Base-by-base conservation (phyloP, 805 yeast species). In the Komagataella mondaviorum region DNA sequence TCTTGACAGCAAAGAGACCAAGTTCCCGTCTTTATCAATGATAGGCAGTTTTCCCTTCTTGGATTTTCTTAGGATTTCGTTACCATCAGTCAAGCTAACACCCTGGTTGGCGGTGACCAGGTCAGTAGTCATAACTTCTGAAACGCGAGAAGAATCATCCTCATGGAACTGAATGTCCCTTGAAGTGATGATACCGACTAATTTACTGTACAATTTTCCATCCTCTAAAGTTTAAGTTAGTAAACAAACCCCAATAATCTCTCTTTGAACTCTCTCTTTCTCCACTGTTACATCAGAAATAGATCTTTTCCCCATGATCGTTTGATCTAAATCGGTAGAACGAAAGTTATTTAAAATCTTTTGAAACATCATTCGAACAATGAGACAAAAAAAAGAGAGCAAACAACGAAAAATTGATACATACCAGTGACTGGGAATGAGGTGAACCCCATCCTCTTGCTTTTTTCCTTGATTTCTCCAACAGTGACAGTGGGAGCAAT, bases 361-460 rank as follows among this genome's bases (percentile, higher is more conserved):
- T 56, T 64, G 64, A 64, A 75, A 81, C 85, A 81, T 81, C 87
- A 81, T 65, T 44, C 55, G 52, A 59, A 51, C 53, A 22, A 20
- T 44, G 30, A 49, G 46, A 44, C 47, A 48, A 49, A 47, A 20
- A 50, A 48, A 39, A 30, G 48, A 48, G 50, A 39, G 8, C 20
- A 47, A 36, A 45, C 22, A 16, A 48, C 30, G n/a, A 43, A 51
- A 39, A 45, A 44, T 23, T 17, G 45, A 58, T 50, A 89, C 99
- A 76, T 87, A 93, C 98, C 96, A 71, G 99, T 93, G 68, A 93
- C 96, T 60, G 99, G 99, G 85, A 89, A 93, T 52, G 97, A 95
- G 59, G 97, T 88, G 70, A 91, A 93, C 53, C 99, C 99, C 55
- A 83, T 80, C 57, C 73, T 61, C 58, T 71, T 72, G 70, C 84